Evolutionary conservation across 768 basidiomycete species (phyloP).

Genomic region (Boletus rufocinnamomeus): DNA sequence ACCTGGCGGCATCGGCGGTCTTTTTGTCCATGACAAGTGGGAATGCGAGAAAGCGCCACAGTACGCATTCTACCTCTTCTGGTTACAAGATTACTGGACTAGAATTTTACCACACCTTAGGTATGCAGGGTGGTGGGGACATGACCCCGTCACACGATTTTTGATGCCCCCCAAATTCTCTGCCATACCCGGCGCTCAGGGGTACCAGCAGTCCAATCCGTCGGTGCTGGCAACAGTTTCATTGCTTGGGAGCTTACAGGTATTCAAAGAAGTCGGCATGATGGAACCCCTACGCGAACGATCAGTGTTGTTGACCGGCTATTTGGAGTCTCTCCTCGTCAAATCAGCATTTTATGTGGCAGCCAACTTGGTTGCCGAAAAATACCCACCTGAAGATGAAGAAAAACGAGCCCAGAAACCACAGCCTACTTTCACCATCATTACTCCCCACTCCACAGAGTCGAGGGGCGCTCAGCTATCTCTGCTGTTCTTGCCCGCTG

Average conservation of each 20-base stretch:
- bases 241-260: constrained; percentile 78
- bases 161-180: constrained; percentile 83
- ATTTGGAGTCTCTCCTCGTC: constrained; percentile 64
- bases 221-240: constrained; percentile 77
- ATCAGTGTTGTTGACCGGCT: constrained; percentile 67
- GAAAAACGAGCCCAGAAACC: constrained; percentile 14
- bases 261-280: constrained; percentile 80
- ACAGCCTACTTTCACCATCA: constrained; percentile 78
- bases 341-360: constrained; percentile 66
- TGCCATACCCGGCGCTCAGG: constrained; percentile 87
- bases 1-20: constrained; percentile 95
- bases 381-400: constrained; percentile 28
- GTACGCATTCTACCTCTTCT: constrained; percentile 42
- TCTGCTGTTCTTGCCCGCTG: constrained; percentile 68
- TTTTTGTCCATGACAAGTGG: constrained; percentile 88
- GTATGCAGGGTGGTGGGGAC: constrained; percentile 98
- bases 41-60: constrained; percentile 59
- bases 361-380: constrained; percentile 34
- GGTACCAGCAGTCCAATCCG: constrained; percentile 96
- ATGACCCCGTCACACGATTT: constrained; percentile 85
- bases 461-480: constrained; percentile 88
- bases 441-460: constrained; percentile 73
- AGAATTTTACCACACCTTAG: constrained; percentile 43
- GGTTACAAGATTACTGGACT: constrained; percentile 7
- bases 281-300: constrained; percentile 67